Percentiles rank a stretch among this genome's conserved stretches.
phyloP scores from a whole-genome alignment of 2,329 filamentous ascomycete genomes.

The Fusarium acutatum region DNA sequence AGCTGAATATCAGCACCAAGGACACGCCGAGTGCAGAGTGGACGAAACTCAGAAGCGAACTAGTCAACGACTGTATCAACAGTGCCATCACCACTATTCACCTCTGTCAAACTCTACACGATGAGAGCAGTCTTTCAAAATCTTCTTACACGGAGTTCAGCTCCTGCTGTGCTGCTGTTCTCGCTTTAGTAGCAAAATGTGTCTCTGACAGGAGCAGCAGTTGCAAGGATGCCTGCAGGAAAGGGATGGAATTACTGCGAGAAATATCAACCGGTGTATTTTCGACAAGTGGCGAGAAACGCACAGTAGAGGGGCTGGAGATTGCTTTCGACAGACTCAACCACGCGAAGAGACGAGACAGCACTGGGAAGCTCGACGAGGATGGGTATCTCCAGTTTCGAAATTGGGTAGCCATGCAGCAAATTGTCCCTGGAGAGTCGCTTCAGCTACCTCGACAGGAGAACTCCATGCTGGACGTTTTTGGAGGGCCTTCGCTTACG shows the following conservation, averaged over 20 bases:
- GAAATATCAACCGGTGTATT: slow-evolving; percentile 20
- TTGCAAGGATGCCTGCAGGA: slow-evolving; percentile 1
- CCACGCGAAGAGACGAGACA: background rate
- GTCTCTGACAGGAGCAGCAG: slow-evolving; percentile 3
- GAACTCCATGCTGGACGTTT: background rate
- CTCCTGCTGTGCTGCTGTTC: slow-evolving; percentile 31
- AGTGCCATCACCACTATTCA: slow-evolving; percentile 24
- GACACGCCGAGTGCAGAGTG: background rate
- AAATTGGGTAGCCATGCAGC: slow-evolving; percentile 34
- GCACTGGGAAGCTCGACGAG: background rate
- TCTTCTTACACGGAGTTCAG: slow-evolving; percentile 34
- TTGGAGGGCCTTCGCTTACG: background rate
- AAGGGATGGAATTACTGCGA: slow-evolving; percentile 19
- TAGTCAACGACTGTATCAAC: slow-evolving; percentile 19
- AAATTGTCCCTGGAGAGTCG: slow-evolving; percentile 20
- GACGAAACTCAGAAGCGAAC: background rate
- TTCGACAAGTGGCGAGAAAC: slow-evolving; percentile 18
- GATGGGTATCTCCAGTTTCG: slow-evolving; percentile 33
- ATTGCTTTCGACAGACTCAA: slow-evolving; percentile 9
- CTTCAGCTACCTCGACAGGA: slow-evolving; percentile 11
- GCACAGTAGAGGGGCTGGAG: slow-evolving; percentile 16
- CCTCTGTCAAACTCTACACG: slow-evolving; percentile 23
- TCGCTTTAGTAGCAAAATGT: slow-evolving; percentile 16
- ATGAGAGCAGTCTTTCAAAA: slow-evolving; percentile 24
- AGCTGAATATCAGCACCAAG: background rate